Evolutionary conservation across 192 early-diverging fungal species (phyloP), one percentile per base, ranked within the genome.

Genomic region (Podochytrium sp.): DNA sequence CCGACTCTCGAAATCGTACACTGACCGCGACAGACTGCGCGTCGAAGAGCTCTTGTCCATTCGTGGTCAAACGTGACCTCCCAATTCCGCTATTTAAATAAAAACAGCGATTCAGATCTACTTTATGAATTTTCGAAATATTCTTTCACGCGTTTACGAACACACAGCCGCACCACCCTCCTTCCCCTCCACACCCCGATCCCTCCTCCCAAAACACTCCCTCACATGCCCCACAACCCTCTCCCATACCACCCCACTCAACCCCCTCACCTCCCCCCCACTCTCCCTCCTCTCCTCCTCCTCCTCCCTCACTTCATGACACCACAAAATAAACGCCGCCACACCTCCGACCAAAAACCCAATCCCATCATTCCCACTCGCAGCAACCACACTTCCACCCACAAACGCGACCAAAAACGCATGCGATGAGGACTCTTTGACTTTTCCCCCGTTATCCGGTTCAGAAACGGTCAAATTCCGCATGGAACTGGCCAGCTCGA

Each of bases 401-500:
- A 74, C 61, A 55, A 55, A 61, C 2, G 57, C 52, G 14, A 65
- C 43, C 42, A 74, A 37, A 33, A 74, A 62, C 27, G 42, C 65
- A 56, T 69, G 23, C 3, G 50, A 23, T 16, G 32, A 37, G 14
- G 39, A 41, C 10, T 40, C 51, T 35, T 61, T 61, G 81, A 52
- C 75, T 77, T 47, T 85, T 77, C 29, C 65, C 78, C 12, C 14
- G n/a, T n/a, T n/a, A n/a, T n/a, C n/a, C n/a, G n/a, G n/a, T 6
- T 72, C 63, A 65, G 62, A 43, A 78, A 80, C 65, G 2, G 87
- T 87, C n/a, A 84, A 74, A 42, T 88, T 83, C 42, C 82, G 73
- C 16, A 87, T 78, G 29, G 77, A 57, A 34, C 81, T 81, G 3
- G 84, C 82, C 60, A 96, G 79, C 79, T 95, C 94, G 16, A 92